phyloP scores from a whole-genome alignment of 257 asterid genomes.

The Gentiana straminea region DNA sequence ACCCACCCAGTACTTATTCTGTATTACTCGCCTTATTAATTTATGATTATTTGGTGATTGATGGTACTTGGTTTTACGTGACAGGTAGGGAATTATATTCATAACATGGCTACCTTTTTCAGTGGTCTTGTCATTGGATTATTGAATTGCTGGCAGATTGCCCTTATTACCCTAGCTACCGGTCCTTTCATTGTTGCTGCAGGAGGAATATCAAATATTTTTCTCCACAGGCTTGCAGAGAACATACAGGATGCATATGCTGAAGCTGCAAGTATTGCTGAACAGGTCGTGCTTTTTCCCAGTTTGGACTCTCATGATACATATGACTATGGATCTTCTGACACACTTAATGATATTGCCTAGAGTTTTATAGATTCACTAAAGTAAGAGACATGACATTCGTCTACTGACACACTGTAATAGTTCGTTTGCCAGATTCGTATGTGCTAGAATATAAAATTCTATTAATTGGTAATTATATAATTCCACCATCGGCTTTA shows the following conservation, averaged over 20 bases:
- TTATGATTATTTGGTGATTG: no score
- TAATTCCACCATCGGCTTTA: no score
- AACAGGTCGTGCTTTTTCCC: slow-evolving; percentile 55
- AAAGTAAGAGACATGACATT: no score
- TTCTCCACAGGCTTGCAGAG: slow-evolving; percentile 97
- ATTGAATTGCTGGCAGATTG: slow-evolving; percentile 98
- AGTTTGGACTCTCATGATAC: not conserved
- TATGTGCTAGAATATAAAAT: no score
- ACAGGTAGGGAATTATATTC: slow-evolving; percentile 99
- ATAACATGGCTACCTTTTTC: slow-evolving; percentile 97
- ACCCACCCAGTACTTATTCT: slow-evolving; percentile 5
- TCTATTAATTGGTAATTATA: no score
- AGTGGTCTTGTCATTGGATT: slow-evolving; percentile 96
- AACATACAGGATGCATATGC: slow-evolving; percentile 99
- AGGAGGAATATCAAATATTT: slow-evolving; percentile 94
- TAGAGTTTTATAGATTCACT: no score
- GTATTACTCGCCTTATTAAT: not conserved
- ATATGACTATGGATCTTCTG: no score
- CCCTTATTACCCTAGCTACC: slow-evolving; percentile 86
- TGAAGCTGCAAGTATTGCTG: slow-evolving; percentile 99
- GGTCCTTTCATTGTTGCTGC: slow-evolving; percentile 99
- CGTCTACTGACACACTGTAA: no score
- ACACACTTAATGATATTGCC: no score
- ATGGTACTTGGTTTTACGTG: slow-evolving; percentile 12
- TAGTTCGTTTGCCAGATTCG: no score